Evolutionary conservation across 139 green algal species (phyloP), one percentile per base, ranked within the genome.

Genomic region (Micromonas commoda): DNA sequence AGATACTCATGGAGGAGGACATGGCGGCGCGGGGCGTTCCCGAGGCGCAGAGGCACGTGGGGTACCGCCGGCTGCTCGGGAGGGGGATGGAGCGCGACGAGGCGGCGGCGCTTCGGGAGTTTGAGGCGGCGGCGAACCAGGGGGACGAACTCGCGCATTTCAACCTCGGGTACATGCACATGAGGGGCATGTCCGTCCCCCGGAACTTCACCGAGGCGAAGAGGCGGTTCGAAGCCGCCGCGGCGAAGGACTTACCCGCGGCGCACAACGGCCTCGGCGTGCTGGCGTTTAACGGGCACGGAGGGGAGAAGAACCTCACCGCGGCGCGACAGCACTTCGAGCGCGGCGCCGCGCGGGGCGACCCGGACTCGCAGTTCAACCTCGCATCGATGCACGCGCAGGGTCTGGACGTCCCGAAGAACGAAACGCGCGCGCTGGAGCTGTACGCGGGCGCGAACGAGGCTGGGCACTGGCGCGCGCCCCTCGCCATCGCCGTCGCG

Each of bases 131-230:
- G 28, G 77, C 81, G 76, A 2, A 13, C n/a, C 20, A 9, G 20
- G 85, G 83, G 1, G 83, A 86, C 53, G 34, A 76, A 0, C 80
- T 83, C 71, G 81, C 85, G 23, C 71, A 80, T 4, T 89, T 87
- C 77, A 89, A 89, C 77, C 29, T 87, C 6, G 85, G 85, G 28
- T 89, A 85, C 81, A 86, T 89, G 83, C 60, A 87, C 82, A 76
- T 87, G 61, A 72, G 79, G 54, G 85, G 85, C 45, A 33, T 86
- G 28, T n/a, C 63, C 53, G 75, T 81, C 35, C 53, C 80, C 0
- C 66, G 81, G 57, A 85, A 89, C 73, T 71, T 77, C 67, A 80
- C 65, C 0, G 63, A 34, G 4, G 85, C 85, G n/a, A 64, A 34
- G 54, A 16, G 68, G 28, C 61, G 78, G 23, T 89, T 89, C 51